phyloP scores from a whole-genome alignment of 2,329 filamentous ascomycete species.

The Alternaria arborescens region DNA sequence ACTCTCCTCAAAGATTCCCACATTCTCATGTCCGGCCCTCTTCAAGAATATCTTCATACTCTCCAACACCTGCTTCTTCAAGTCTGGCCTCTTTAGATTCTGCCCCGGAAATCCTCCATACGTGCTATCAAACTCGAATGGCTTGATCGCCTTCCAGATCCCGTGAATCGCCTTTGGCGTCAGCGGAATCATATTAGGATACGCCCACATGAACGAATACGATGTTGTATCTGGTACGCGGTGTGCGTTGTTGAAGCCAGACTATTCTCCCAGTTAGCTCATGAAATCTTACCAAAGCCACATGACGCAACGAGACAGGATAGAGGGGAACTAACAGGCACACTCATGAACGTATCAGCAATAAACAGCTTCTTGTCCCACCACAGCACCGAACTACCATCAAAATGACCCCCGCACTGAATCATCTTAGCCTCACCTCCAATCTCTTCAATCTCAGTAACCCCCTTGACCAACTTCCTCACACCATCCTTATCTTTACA shows the following conservation, averaged over 20 bases:
- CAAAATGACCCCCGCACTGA: slow-evolving; percentile 82
- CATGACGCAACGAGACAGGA: not conserved
- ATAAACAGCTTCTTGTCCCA: slow-evolving; percentile 69
- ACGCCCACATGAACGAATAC: slow-evolving; percentile 78
- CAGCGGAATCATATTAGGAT: slow-evolving; percentile 68
- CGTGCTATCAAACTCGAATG: slow-evolving; percentile 69
- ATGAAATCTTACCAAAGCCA: not conserved
- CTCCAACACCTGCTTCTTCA: slow-evolving; percentile 73
- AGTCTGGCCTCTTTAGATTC: slow-evolving; percentile 65
- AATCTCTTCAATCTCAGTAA: slow-evolving; percentile 55
- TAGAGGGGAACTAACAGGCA: slow-evolving; percentile 58
- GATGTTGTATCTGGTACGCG: slow-evolving; percentile 57
- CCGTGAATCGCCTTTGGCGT: slow-evolving; percentile 67
- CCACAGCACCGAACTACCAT: slow-evolving; percentile 73
- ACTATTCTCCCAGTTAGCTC: slow-evolving; percentile 22
- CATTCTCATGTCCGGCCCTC: slow-evolving; percentile 58
- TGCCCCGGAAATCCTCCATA: slow-evolving; percentile 72
- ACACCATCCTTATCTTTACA: slow-evolving; percentile 55
- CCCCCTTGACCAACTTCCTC: slow-evolving; percentile 56
- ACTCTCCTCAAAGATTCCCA: slow-evolving; percentile 50
- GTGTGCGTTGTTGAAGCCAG: slow-evolving; percentile 49
- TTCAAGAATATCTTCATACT: slow-evolving; percentile 78
- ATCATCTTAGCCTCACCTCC: slow-evolving; percentile 61
- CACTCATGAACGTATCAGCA: slow-evolving; percentile 79
- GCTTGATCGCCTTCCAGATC: slow-evolving; percentile 75